Percentiles rank a stretch among this genome's conserved stretches.
These are phyloP conservation scores for Pestalotiopsis sp. DNA, from an alignment of 2,329 filamentous ascomycete genomes.

Conservation along the genomic window DNA sequence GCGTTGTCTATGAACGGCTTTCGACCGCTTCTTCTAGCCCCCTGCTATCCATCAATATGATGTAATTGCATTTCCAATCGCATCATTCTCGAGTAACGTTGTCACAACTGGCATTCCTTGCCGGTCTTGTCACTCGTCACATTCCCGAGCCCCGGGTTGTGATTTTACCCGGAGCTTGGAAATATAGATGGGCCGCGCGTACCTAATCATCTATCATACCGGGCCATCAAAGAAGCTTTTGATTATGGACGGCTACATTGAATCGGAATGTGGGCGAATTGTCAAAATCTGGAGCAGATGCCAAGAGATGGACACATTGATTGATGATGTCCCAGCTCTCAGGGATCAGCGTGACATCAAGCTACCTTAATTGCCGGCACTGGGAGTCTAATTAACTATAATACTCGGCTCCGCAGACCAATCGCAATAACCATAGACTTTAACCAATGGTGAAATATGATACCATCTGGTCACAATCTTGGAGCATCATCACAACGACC, in stretches of 20 bases:
- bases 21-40: background rate
- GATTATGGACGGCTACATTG: background rate
- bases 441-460: background rate
- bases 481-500: background rate
- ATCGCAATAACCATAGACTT: background rate
- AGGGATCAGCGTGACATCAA: background rate
- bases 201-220: background rate
- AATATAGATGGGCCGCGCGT: background rate
- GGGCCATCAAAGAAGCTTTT: background rate
- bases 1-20: background rate
- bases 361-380: background rate
- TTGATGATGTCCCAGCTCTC: background rate
- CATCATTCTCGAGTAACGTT: background rate
- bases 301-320: background rate
- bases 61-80: background rate
- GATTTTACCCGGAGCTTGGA: constrained; percentile 1
- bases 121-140: background rate
- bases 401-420: background rate
- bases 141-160: background rate
- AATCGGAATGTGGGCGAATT: background rate
- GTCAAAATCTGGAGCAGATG: background rate
- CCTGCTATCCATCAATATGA: background rate
- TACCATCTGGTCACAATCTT: background rate
- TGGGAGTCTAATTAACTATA: background rate
- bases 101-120: background rate